phyloP scores from a whole-genome alignment of 2,329 filamentous ascomycete genomes.

The Tolypocladium inflatum region DNA sequence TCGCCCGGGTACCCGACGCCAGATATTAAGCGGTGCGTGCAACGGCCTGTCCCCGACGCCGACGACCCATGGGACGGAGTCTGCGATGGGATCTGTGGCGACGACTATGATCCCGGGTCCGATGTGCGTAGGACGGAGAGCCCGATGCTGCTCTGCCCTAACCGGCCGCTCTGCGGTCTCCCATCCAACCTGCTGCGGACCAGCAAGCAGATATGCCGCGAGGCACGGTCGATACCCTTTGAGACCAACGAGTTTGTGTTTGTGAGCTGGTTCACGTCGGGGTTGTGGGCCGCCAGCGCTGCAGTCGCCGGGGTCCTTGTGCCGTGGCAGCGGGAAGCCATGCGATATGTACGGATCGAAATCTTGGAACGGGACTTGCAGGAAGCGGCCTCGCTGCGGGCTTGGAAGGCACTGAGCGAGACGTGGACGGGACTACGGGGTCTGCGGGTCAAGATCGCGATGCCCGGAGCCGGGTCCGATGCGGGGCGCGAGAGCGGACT shows the following conservation, averaged over 20 bases:
- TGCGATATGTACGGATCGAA: conserved; percentile 33
- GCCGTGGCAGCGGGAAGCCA: conserved; percentile 30
- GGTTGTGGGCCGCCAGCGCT: conserved; percentile 28
- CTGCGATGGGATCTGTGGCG: background rate
- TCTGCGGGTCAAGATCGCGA: conserved; percentile 28
- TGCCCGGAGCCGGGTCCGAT: background rate
- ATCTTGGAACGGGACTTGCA: conserved; percentile 27
- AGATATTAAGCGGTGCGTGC: conserved; percentile 19
- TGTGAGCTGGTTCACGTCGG: conserved; percentile 34
- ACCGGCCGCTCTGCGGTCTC: conserved; percentile 27
- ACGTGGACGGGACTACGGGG: conserved; percentile 27
- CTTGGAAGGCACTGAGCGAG: conserved; percentile 27
- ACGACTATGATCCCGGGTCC: background rate
- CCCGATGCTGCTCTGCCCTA: conserved; percentile 16
- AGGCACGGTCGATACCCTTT: conserved; percentile 31
- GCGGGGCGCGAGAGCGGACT: background rate
- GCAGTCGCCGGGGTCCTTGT: conserved; percentile 22
- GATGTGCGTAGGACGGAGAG: background rate
- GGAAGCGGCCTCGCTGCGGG: conserved; percentile 12
- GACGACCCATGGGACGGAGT: background rate
- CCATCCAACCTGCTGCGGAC: conserved; percentile 28
- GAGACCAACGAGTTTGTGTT: conserved; percentile 35
- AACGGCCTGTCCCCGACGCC: conserved; percentile 11
- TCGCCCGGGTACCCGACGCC: conserved; percentile 29
- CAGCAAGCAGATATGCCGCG: conserved; percentile 31